These are phyloP conservation scores for Porcisia hertigi DNA, from an alignment of 208 protist genomes.

Conservation along the genomic window DNA sequence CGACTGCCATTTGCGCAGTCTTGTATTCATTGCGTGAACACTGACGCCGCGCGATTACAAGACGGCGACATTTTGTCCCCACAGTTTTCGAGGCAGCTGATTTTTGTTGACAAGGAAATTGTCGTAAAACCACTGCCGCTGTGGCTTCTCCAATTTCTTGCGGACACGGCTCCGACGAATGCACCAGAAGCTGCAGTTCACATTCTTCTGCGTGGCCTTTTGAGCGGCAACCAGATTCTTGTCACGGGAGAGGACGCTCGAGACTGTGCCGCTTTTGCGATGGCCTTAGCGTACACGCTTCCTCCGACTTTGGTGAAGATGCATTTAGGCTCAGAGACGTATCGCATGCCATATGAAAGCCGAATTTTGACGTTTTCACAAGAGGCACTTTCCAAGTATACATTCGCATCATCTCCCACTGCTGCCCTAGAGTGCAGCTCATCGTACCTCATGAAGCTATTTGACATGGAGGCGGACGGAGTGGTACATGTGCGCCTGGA, in stretches of 20 bases:
- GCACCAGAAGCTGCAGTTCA: slow-evolving; percentile 17
- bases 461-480: slow-evolving; percentile 33
- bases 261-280: slow-evolving; percentile 53
- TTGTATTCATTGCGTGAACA: slow-evolving; percentile 20
- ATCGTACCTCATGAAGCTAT: slow-evolving; percentile 12
- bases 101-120: slow-evolving; percentile 18
- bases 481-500: slow-evolving; percentile 39
- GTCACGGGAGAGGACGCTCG: slow-evolving; percentile 42
- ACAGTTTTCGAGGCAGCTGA: slow-evolving; percentile 26
- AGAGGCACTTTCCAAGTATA: slow-evolving; percentile 3
- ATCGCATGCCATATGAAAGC: slow-evolving; percentile 68
- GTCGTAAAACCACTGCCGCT: slow-evolving; percentile 57
- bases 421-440: not conserved
- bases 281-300: slow-evolving; percentile 58
- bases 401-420: slow-evolving; percentile 6
- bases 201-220: slow-evolving; percentile 58
- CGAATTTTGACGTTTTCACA: slow-evolving; percentile 55
- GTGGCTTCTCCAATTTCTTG: slow-evolving; percentile 61
- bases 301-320: slow-evolving; percentile 42
- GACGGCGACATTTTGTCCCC: slow-evolving; percentile 28
- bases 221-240: slow-evolving; percentile 76
- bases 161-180: slow-evolving; percentile 1
- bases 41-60: slow-evolving; percentile 5
- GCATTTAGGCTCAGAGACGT: slow-evolving; percentile 45
- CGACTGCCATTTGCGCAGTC: slow-evolving; percentile 28